phyloP scores from a whole-genome alignment of 441 rosid species.

The Populus tomentosa region DNA sequence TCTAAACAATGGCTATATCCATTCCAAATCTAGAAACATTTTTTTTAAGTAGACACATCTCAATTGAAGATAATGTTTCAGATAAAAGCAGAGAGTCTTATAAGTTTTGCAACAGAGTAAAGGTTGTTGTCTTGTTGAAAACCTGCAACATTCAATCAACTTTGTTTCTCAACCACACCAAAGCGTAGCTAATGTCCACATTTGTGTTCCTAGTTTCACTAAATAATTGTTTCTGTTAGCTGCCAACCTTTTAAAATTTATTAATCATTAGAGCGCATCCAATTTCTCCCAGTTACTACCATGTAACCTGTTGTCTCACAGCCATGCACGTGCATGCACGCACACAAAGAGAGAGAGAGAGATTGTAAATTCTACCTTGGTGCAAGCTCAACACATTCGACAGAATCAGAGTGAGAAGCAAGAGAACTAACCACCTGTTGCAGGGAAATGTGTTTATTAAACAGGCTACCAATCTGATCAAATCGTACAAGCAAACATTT shows the following conservation, averaged over 20 bases:
- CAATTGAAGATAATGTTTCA: too few species aligned
- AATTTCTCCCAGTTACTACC: background rate
- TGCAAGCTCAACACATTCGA: constrained; percentile 66
- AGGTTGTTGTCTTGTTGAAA: too few species aligned
- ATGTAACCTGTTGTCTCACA: background rate
- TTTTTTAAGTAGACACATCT: background rate
- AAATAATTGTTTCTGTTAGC: background rate
- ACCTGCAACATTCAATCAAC: too few species aligned
- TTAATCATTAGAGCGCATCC: background rate
- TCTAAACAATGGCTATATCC: background rate
- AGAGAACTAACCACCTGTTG: constrained; percentile 75
- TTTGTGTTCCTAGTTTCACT: too few species aligned
- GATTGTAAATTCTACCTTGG: constrained; percentile 36
- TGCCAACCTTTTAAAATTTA: background rate
- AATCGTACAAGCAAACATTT: background rate
- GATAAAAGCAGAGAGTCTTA: too few species aligned
- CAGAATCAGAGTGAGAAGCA: constrained; percentile 57
- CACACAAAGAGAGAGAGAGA: background rate
- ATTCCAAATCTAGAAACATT: background rate
- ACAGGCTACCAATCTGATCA: background rate
- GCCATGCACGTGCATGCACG: background rate
- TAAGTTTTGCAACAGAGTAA: too few species aligned
- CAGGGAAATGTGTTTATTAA: constrained; percentile 7
- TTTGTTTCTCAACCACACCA: too few species aligned
- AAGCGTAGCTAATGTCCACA: too few species aligned